Conservation (phyloP, 495 filamentous ascomycete genomes). For the Jackrogersella multiformis region DNA sequence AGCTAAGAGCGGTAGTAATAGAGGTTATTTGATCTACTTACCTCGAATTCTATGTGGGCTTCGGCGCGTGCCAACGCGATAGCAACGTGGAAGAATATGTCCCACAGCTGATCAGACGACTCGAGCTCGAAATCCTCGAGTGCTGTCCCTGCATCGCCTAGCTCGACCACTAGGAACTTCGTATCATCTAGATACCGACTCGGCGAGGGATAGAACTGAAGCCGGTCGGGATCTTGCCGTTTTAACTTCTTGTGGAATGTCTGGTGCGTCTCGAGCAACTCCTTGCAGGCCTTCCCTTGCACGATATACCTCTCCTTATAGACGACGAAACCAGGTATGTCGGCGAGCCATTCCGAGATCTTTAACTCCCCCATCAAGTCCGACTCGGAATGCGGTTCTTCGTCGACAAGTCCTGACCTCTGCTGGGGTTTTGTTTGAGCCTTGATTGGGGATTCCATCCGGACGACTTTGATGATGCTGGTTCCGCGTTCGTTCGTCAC, state of each 20-base stretch:
- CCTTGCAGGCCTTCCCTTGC: slow-evolving; percentile 69
- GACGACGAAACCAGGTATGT: slow-evolving; percentile 89
- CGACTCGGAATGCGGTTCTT: slow-evolving; percentile 56
- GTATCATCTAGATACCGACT: slow-evolving; percentile 70
- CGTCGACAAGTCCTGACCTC: slow-evolving; percentile 57
- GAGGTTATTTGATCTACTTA: slow-evolving; percentile 40
- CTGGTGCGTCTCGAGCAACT: slow-evolving; percentile 70
- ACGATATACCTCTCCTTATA: slow-evolving; percentile 82
- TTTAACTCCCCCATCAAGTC: slow-evolving; percentile 67
- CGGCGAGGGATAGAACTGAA: slow-evolving; percentile 72
- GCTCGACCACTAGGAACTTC: slow-evolving; percentile 82
- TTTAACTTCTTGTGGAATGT: slow-evolving; percentile 68
- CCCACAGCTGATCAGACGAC: slow-evolving; percentile 73
- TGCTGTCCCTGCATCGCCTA: slow-evolving; percentile 84
- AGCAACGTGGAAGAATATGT: slow-evolving; percentile 84
- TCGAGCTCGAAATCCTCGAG: slow-evolving; percentile 69
- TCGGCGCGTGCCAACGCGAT: slow-evolving; percentile 82
- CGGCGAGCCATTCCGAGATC: slow-evolving; percentile 78
- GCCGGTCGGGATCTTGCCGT: slow-evolving; percentile 64
- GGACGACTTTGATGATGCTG: slow-evolving; percentile 64
- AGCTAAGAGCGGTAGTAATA: slow-evolving; percentile 36
- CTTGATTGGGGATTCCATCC: slow-evolving; percentile 58
- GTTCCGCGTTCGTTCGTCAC: slow-evolving; percentile 59
- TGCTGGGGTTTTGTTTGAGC: slow-evolving; percentile 57
- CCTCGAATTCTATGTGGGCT: slow-evolving; percentile 76